Conservation (phyloP, 2,329 filamentous ascomycete genomes). For the Stachybotrys elegans region DNA sequence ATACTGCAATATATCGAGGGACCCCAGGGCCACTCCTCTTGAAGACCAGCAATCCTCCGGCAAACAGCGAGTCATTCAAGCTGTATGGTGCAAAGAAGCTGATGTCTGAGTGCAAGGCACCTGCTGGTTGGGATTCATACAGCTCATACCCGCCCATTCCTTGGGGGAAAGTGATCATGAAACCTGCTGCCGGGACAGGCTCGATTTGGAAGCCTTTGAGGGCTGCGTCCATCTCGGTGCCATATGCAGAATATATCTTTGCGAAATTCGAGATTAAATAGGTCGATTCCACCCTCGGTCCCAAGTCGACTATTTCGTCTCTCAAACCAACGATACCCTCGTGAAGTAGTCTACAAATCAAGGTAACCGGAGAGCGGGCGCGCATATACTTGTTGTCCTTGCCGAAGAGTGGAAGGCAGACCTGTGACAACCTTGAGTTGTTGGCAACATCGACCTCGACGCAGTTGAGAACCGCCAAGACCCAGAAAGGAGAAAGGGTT, state of each 20-base stretch:
- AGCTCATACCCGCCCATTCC: not conserved
- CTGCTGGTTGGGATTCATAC: not conserved
- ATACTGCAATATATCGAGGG: not conserved
- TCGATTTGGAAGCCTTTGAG: not conserved
- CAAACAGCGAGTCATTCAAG: not conserved
- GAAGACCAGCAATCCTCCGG: not conserved
- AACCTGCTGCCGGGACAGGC: not conserved
- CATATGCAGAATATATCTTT: not conserved
- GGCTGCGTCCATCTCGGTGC: not conserved
- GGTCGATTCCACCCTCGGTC: not conserved
- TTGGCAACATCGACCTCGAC: not conserved
- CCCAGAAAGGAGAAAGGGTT: slow-evolving; percentile 1
- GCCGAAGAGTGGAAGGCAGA: slow-evolving; percentile 1
- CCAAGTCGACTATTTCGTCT: not conserved
- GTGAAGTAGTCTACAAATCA: not conserved
- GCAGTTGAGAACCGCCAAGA: slow-evolving; percentile 1
- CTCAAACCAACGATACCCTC: not conserved
- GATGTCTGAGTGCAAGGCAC: not conserved
- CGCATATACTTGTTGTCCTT: slow-evolving; percentile 1
- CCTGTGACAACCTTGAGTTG: not conserved
- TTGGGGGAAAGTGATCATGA: not conserved
- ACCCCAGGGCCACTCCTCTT: not conserved
- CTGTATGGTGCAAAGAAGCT: not conserved
- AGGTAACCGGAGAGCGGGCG: not conserved
- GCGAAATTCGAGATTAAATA: not conserved